These are phyloP conservation scores for Sphagnum fallax DNA, from an alignment of 228 moss, liverwort and hornwort genomes.

Conservation along the genomic window DNA sequence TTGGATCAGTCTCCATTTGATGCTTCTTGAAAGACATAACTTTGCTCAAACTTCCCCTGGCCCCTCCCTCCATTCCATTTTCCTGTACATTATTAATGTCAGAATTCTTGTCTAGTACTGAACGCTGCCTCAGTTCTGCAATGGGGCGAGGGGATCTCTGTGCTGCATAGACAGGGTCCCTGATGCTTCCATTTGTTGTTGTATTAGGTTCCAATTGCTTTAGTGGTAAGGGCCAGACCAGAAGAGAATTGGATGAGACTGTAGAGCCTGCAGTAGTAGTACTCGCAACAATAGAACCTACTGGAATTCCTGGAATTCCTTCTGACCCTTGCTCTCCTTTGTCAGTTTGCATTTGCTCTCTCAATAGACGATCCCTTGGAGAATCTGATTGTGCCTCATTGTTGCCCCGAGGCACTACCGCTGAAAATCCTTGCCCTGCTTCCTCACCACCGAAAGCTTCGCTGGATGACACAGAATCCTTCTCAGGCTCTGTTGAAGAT, in stretches of 20 bases:
- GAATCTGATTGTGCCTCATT: neutral
- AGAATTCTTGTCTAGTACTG: constrained; percentile 31
- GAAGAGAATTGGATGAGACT: neutral
- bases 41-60: constrained; percentile 19
- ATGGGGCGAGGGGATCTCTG: constrained; percentile 16
- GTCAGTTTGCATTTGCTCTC: neutral
- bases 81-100: constrained; percentile 34
- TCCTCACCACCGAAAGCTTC: too few relatives aligned
- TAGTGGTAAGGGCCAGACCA: neutral
- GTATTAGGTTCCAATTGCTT: constrained; percentile 15
- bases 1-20: constrained; percentile 33
- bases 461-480: too few relatives aligned
- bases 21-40: constrained; percentile 33
- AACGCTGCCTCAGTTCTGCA: constrained; percentile 68
- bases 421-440: too few relatives aligned
- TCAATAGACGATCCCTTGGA: neutral
- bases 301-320: constrained; percentile 1
- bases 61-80: constrained; percentile 18
- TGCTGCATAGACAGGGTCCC: constrained; percentile 37
- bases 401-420: too few relatives aligned
- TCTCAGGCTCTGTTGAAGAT: too few relatives aligned
- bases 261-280: neutral
- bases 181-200: constrained; percentile 36
- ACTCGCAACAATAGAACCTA: neutral
- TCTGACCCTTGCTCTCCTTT: neutral